Evolutionary conservation across 768 basidiomycete species (phyloP).

Genomic region (Pleurotus giganteus): DNA sequence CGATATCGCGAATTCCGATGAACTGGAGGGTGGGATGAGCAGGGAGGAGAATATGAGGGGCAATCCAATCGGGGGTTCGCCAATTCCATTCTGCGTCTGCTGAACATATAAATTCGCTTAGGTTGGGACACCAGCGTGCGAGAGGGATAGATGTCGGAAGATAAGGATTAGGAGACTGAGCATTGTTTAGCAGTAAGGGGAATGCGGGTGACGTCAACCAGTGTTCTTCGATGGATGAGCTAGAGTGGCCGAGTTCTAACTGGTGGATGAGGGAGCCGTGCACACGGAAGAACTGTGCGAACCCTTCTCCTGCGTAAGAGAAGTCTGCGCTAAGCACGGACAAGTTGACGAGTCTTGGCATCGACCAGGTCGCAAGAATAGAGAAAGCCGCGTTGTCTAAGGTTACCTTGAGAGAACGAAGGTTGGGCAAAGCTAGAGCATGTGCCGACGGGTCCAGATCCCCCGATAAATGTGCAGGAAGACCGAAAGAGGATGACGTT

Average conservation of each 20-base stretch:
- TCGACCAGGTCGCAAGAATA: slow-evolving; percentile 62
- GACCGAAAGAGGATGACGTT: background rate
- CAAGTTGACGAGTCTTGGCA: slow-evolving; percentile 62
- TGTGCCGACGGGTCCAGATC: slow-evolving; percentile 12
- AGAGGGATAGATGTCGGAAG: slow-evolving; percentile 39
- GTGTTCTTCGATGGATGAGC: slow-evolving; percentile 64
- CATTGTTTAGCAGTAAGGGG: slow-evolving; percentile 33
- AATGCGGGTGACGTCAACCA: slow-evolving; percentile 50
- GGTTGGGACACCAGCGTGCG: slow-evolving; percentile 68
- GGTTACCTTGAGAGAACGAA: slow-evolving; percentile 68
- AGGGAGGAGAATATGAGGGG: slow-evolving; percentile 70
- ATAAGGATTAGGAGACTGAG: slow-evolving; percentile 26
- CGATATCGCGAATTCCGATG: slow-evolving; percentile 73
- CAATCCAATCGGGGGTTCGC: slow-evolving; percentile 78
- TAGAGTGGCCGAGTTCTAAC: slow-evolving; percentile 73
- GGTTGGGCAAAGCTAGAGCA: slow-evolving; percentile 53
- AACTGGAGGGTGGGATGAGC: slow-evolving; percentile 58
- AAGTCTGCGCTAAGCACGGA: slow-evolving; percentile 73
- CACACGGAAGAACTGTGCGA: slow-evolving; percentile 60
- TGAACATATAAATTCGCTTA: slow-evolving; percentile 67
- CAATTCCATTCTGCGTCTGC: slow-evolving; percentile 84
- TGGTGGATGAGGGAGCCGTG: slow-evolving; percentile 63
- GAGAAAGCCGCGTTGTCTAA: slow-evolving; percentile 71
- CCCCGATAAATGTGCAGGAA: background rate
- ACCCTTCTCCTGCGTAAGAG: slow-evolving; percentile 63